These are phyloP conservation scores for Albatrellus ellisii DNA, from an alignment of 768 basidiomycete genomes.

Conservation along the genomic window DNA sequence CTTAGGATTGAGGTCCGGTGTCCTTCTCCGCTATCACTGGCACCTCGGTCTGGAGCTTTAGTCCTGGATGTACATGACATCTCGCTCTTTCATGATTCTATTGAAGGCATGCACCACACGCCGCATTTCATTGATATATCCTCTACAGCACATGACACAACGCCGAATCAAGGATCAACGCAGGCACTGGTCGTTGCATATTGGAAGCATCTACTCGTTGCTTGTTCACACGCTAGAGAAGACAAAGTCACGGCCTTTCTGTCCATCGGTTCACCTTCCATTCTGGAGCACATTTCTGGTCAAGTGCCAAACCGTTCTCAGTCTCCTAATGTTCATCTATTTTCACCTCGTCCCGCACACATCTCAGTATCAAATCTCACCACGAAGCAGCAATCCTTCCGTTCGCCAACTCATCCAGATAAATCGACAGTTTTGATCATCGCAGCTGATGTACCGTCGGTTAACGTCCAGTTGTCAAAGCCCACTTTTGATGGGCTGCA, in stretches of 20 bases:
- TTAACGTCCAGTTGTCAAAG: constrained; percentile 53
- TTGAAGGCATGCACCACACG: not conserved
- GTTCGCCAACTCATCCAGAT: not conserved
- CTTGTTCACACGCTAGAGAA: not conserved
- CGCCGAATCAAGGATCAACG: no score
- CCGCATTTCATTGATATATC: not conserved
- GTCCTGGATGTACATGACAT: constrained; percentile 51
- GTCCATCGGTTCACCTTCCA: not conserved
- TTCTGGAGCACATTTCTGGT: not conserved
- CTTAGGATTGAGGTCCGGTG: constrained; percentile 59
- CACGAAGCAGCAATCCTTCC: not conserved
- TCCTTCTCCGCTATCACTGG: constrained; percentile 35
- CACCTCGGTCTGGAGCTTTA: constrained; percentile 54
- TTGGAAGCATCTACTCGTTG: not conserved
- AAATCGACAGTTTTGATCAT: constrained; percentile 11
- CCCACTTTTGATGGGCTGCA: constrained; percentile 62
- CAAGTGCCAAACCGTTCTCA: not conserved
- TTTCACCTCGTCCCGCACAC: no score
- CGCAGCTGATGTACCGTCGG: constrained; percentile 40
- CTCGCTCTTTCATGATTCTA: constrained; percentile 19
- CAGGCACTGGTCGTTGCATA: not conserved
- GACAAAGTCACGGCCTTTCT: not conserved
- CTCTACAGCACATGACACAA: not conserved
- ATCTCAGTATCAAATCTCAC: not conserved
- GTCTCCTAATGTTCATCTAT: no score